These are phyloP conservation scores for Corylus americana DNA, from an alignment of 306 rosid species.

Conservation along the genomic window DNA sequence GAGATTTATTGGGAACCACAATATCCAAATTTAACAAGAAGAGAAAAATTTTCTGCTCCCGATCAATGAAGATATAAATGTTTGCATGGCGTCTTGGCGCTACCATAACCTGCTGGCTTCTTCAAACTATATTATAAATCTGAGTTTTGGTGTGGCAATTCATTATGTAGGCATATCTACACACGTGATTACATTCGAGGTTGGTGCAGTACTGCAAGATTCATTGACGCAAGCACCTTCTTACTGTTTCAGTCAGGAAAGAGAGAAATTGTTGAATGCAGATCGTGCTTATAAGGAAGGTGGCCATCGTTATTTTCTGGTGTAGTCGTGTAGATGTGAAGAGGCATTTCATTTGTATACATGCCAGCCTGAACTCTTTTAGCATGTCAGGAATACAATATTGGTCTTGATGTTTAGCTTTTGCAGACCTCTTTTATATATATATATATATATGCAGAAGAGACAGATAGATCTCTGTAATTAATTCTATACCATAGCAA, in stretches of 20 bases:
- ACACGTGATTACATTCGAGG: constrained; percentile 44
- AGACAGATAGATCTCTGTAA: too few relatives aligned
- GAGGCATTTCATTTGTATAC: not conserved
- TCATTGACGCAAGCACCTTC: constrained; percentile 35
- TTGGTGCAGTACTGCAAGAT: constrained; percentile 40
- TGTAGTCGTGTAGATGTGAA: not conserved
- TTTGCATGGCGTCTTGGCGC: too few relatives aligned
- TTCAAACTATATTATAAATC: not conserved
- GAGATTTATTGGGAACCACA: too few relatives aligned
- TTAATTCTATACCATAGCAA: too few relatives aligned
- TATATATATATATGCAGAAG: too few relatives aligned
- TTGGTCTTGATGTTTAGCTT: too few relatives aligned
- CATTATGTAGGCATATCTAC: constrained; percentile 29
- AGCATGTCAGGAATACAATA: too few relatives aligned
- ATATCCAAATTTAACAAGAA: too few relatives aligned
- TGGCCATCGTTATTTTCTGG: not conserved
- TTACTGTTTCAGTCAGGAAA: constrained; percentile 23
- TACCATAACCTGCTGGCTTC: too few relatives aligned
- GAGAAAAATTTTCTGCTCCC: too few relatives aligned
- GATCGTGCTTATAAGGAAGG: not conserved
- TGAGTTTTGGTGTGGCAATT: not conserved
- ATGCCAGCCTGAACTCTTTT: not conserved
- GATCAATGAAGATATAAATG: not conserved
- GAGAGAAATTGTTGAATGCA: not conserved
- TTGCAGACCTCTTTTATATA: too few relatives aligned